Conservation (phyloP, 2,329 filamentous ascomycete species). For the Trichothecium sympodiale region DNA sequence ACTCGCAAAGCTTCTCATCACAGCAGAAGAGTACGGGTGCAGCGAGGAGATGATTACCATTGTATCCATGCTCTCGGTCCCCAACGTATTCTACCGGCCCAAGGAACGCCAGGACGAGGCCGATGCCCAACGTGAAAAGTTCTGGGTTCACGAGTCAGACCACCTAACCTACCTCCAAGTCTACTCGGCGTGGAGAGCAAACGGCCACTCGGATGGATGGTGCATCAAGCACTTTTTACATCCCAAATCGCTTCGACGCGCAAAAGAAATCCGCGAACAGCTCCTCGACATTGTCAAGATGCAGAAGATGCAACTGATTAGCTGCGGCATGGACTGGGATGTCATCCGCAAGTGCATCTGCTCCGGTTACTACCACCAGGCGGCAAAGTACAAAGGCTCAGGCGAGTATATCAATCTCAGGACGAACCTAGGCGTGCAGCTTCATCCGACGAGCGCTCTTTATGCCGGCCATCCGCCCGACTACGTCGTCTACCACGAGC, state of each 20-base stretch:
- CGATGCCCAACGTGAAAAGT: constrained; percentile 90
- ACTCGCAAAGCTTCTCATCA: constrained; percentile 88
- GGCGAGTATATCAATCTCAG: constrained; percentile 96
- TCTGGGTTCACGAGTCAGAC: constrained; percentile 96
- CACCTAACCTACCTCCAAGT: constrained; percentile 93
- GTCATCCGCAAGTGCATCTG: constrained; percentile 93
- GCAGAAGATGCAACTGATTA: constrained; percentile 79
- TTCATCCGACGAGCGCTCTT: constrained; percentile 87
- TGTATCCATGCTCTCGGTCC: constrained; percentile 94
- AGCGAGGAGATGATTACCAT: constrained; percentile 98
- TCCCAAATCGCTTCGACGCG: constrained; percentile 82
- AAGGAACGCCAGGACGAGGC: constrained; percentile 96
- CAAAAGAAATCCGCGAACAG: constrained; percentile 90
- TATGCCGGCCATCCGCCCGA: constrained; percentile 94
- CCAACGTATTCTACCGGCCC: constrained; percentile 91
- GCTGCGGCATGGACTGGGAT: constrained; percentile 96
- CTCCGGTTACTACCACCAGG: constrained; percentile 96
- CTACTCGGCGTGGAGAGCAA: constrained; percentile 88
- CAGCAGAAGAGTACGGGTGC: constrained; percentile 78
- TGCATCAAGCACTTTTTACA: constrained; percentile 90
- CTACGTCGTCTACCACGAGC: constrained; percentile 95
- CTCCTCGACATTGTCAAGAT: constrained; percentile 87
- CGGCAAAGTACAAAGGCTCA: constrained; percentile 88
- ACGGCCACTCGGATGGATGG: constrained; percentile 84
- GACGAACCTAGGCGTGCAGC: constrained; percentile 84